Evolutionary conservation across 148 eudicot species (phyloP).

Genomic region (Camellia sinensis): DNA sequence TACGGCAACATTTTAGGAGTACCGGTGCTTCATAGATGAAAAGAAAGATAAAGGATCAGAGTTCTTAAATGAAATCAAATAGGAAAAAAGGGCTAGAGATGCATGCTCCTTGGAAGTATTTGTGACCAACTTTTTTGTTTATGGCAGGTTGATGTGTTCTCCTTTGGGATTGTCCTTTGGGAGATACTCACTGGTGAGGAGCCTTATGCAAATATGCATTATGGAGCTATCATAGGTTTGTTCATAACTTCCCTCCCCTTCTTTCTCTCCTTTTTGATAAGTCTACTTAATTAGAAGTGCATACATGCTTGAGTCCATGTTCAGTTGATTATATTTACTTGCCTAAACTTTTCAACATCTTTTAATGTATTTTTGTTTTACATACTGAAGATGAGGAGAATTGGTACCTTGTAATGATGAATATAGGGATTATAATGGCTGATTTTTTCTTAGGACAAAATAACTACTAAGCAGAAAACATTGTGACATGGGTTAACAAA

Average conservation of each 20-base stretch:
- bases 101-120: constrained; percentile 4
- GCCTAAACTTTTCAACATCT: not conserved
- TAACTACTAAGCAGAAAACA: not conserved
- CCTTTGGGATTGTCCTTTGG: constrained; percentile 53
- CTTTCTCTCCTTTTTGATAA: not conserved
- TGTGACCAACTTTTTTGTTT: not conserved
- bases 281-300: not conserved
- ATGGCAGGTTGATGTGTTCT: constrained; percentile 50
- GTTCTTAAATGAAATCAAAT: not conserved
- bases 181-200: constrained; percentile 52
- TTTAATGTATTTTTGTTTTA: not conserved
- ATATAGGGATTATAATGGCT: too few relatives aligned
- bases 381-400: not conserved
- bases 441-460: too few relatives aligned
- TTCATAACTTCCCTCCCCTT: not conserved
- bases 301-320: not conserved
- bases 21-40: too few relatives aligned
- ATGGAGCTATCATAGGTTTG: constrained; percentile 44
- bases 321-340: not conserved
- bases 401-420: not conserved
- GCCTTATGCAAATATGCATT: constrained; percentile 52
- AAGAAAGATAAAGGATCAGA: not conserved
- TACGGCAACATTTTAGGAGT: too few relatives aligned
- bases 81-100: not conserved
- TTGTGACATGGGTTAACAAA: not conserved